Percentiles rank a stretch among this genome's conserved stretches.
Conservation (phyloP, 352 stramenopile genomes). For the Phytophthora meadii region DNA sequence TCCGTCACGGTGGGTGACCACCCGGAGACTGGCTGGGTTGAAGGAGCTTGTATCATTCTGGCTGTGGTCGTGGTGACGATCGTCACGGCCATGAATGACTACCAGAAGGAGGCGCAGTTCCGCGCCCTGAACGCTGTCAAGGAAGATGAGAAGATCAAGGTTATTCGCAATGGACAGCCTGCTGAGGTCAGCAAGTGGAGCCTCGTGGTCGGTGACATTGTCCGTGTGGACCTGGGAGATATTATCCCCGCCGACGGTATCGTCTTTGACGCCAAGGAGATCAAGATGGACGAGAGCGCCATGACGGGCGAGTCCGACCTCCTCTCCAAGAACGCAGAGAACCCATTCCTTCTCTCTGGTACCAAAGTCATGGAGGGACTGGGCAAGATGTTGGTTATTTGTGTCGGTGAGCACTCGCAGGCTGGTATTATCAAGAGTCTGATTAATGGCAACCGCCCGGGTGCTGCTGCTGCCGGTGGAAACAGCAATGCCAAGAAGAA, state of each 20-base stretch:
- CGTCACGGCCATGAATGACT: conserved; percentile 90
- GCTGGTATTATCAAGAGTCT: conserved; percentile 90
- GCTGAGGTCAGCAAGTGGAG: conserved; percentile 74
- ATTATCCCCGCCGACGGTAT: conserved; percentile 91
- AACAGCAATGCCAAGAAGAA: conserved; percentile 35
- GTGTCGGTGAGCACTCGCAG: conserved; percentile 91
- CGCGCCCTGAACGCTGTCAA: conserved; percentile 78
- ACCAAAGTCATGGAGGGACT: conserved; percentile 93
- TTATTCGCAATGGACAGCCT: conserved; percentile 65
- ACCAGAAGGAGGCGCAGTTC: conserved; percentile 93
- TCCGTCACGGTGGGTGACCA: conserved; percentile 57
- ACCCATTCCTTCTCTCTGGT: conserved; percentile 91
- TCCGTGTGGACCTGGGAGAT: conserved; percentile 86
- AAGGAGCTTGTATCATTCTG: conserved; percentile 90
- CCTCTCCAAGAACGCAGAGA: conserved; percentile 72
- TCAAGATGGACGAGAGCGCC: conserved; percentile 91
- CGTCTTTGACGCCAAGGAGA: conserved; percentile 82
- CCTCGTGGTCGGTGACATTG: conserved; percentile 91
- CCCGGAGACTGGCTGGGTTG: conserved; percentile 76
- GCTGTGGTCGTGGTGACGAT: conserved; percentile 89
- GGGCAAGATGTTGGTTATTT: conserved; percentile 91
- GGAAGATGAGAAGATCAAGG: conserved; percentile 83
- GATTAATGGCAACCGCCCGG: conserved; percentile 81
- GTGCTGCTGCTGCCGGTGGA: conserved; percentile 47
- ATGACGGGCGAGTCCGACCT: conserved; percentile 93